Base-by-base conservation (phyloP, 23 red algal species). In the Gracilaria vermiculophylla region DNA sequence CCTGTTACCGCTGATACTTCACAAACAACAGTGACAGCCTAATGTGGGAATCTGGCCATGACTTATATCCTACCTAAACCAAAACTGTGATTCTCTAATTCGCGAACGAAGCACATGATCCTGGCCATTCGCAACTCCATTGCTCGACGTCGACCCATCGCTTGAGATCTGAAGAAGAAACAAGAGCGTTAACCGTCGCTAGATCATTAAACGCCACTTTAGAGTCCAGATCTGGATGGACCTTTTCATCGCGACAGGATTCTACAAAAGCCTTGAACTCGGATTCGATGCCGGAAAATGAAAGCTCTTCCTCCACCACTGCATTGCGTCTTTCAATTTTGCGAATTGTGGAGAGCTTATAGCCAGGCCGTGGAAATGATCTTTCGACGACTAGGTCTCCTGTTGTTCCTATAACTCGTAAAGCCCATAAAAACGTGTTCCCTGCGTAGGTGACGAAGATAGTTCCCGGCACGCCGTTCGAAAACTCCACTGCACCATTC, bases 181-280 rank as follows among this genome's bases (percentile, higher is more conserved):
- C 29, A 23, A 90, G 32, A 27, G 86, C 72, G 42, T 32, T 33
- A 19, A 90, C 43, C 10, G 86, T 80, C 39, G 86, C 70, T 8
- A 90, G 33, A 34, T 90, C 86, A 17, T 77, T 78, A 47, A 80
- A 90, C 10, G 72, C 86, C 9, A 28, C 43, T 28, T 19, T 17
- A 24, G 72, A 44, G 48, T 53, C 49, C 11, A 90, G 24, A 21
- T 43, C 32, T 35, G 28, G 35, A 69, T 90, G 40, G 19, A 78
- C 17, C 21, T 41, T 62, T 52, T 42, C 75, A 33, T 24, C 33
- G 12, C 49, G 53, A 41, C 53, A 49, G n/a, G 71, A 64, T 41
- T 69, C 41, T 49, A 90, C 21, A 42, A 90, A 90, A n/a, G 86
- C 86, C 10, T 78, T 19, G 69, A 90, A 90, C 40, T 90, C 86